These are phyloP conservation scores for Colletotrichum lupini DNA, from an alignment of 2,329 filamentous ascomycete species.

Conservation along the genomic window DNA sequence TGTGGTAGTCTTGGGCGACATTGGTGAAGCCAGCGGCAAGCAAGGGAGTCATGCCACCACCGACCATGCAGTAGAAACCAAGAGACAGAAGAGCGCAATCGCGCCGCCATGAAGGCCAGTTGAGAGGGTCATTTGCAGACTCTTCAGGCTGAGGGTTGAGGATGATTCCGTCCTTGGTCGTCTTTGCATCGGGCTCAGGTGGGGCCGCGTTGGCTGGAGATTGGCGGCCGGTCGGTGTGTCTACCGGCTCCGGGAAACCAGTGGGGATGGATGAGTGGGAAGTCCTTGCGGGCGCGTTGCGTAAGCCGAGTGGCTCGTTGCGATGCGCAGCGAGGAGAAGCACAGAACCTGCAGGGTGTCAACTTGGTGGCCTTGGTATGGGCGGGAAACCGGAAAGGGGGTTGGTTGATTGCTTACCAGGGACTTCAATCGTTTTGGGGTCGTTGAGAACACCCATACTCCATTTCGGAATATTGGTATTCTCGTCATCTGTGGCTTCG, in stretches of 20 bases:
- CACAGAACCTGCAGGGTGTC: constrained; percentile 60
- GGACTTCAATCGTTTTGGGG: constrained; percentile 84
- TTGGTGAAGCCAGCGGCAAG: constrained; percentile 90
- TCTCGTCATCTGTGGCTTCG: neutral
- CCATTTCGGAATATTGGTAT: constrained; percentile 56
- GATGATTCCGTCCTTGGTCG: constrained; percentile 86
- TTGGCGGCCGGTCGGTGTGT: constrained; percentile 29
- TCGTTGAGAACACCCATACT: constrained; percentile 87
- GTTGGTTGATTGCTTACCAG: constrained; percentile 65
- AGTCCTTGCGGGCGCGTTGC: constrained; percentile 66
- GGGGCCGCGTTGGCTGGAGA: constrained; percentile 20
- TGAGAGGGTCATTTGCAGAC: constrained; percentile 88
- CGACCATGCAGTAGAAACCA: constrained; percentile 92
- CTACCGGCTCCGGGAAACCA: constrained; percentile 46
- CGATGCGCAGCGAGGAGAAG: constrained; percentile 65
- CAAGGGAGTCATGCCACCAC: constrained; percentile 91
- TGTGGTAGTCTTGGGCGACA: constrained; percentile 73
- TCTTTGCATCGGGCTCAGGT: constrained; percentile 68
- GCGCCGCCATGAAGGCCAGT: constrained; percentile 87
- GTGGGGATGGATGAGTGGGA: constrained; percentile 68
- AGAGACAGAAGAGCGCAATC: constrained; percentile 84
- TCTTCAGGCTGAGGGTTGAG: constrained; percentile 94
- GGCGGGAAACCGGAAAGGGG: neutral
- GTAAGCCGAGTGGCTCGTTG: constrained; percentile 69
- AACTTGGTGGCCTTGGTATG: neutral